Evolutionary conservation across 2,329 filamentous ascomycete genomes (phyloP), one percentile per base, ranked within the genome.

Genomic region (Pseudogymnoascus sp.): DNA sequence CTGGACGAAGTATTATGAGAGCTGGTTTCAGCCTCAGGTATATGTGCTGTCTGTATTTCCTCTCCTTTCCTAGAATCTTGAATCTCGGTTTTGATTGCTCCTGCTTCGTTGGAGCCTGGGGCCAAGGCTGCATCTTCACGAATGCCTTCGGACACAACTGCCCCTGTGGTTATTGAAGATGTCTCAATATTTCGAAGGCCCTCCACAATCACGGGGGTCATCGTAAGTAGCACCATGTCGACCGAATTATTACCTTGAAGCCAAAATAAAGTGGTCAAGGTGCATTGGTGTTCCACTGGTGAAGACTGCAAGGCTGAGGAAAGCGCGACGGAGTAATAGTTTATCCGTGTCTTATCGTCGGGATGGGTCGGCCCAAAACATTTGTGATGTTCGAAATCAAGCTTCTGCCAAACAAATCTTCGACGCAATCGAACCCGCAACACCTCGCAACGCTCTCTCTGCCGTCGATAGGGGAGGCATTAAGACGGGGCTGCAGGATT

Each of bases 181-280:
- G n/a, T 63, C 60, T 73, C 73, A 12, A 77, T 65, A 64, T 69
- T 73, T 14, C 77, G 69, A 10, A 92, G 71, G 0, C 82, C 87
- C 73, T 84, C 84, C 75, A 87, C 83, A 31, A 90, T 84, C 68
- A 83, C 78, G 69, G 82, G 74, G 3, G 89, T 92, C 80, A 91
- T 88, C n/a, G 86, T 90, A 44, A 94, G 84, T 47, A 89, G 79
- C 16, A 92, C 89, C 90, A 93, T 93, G 2, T 68, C 66, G 50
- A 40, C 38, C 11, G 14, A 25, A 12, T 60, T 28, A 38, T 38
- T 18, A 42, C 11, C n/a, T 42, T 23, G 21, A 33, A 60, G 59
- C 16, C 14, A 60, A 60, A 38, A 31, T 60, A 31, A 60, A 60
- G 59, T 21, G 10, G 28, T 33, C 11, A 33, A 56, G 28, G n/a